Evolutionary conservation across 2,329 filamentous ascomycete genomes (phyloP).

Genomic region (Rhexocercosporidium sp.): DNA sequence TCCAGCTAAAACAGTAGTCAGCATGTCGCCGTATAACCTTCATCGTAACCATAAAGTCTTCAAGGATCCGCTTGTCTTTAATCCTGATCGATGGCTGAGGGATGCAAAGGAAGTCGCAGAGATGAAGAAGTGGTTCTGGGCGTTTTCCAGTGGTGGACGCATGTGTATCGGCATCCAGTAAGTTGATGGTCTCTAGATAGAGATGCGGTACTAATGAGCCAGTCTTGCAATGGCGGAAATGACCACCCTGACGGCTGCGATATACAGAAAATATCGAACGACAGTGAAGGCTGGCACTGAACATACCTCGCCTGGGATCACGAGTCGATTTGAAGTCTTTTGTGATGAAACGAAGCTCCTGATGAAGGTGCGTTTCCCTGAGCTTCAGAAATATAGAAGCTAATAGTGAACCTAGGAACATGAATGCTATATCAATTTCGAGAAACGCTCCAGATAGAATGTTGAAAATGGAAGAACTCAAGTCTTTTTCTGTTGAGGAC

Average conservation of each 20-base stretch:
- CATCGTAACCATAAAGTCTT: constrained; percentile 58
- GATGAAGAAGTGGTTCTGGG: constrained; percentile 60
- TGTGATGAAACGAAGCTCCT: constrained; percentile 41
- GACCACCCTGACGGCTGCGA: constrained; percentile 50
- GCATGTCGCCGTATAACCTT: constrained; percentile 56
- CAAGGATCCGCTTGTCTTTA: constrained; percentile 52
- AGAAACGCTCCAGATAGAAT: not conserved
- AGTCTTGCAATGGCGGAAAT: constrained; percentile 57
- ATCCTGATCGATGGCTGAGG: constrained; percentile 56
- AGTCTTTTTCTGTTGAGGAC: not conserved
- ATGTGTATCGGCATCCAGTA: constrained; percentile 64
- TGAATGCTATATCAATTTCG: constrained; percentile 29
- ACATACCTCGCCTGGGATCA: constrained; percentile 46
- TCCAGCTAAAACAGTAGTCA: constrained; percentile 55
- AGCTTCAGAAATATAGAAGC: not conserved
- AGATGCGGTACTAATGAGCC: not conserved
- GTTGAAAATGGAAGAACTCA: not conserved
- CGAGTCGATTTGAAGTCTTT: constrained; percentile 49
- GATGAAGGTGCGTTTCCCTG: constrained; percentile 23
- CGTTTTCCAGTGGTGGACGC: constrained; percentile 69
- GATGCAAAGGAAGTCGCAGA: constrained; percentile 42
- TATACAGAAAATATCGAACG: constrained; percentile 52
- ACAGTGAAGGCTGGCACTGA: constrained; percentile 39
- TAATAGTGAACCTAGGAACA: constrained; percentile 22
- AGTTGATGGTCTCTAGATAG: not conserved